Conservation (phyloP, 129 eudicot genomes). For the Mikania micrantha region DNA sequence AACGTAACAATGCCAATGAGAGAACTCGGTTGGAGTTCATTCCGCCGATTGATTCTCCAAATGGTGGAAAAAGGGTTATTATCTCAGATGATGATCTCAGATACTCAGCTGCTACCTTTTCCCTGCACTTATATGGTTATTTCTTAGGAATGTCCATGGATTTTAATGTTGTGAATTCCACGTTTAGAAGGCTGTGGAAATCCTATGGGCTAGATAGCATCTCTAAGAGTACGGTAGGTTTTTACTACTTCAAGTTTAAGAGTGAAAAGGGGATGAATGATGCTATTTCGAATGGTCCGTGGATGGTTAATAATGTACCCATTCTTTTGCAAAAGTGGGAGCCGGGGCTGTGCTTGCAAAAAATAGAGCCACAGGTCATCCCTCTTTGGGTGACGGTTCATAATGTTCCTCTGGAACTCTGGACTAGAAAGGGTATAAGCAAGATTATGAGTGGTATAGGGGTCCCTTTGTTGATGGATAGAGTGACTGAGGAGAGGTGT, state of each 20-base stretch:
- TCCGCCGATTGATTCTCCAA: not conserved
- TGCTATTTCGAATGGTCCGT: not conserved
- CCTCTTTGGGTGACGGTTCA: not conserved
- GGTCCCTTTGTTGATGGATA: not conserved
- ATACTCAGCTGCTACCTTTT: not conserved
- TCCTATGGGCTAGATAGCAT: not conserved
- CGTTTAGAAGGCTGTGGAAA: not conserved
- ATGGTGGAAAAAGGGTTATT: not conserved
- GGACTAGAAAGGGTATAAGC: not conserved
- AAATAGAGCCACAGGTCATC: not conserved
- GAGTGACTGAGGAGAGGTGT: not conserved
- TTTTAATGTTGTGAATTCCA: not conserved
- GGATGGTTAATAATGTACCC: not conserved
- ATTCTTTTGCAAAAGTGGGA: not conserved
- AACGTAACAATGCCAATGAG: not conserved
- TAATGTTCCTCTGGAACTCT: not conserved
- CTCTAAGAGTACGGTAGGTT: too few species aligned
- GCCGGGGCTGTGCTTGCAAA: not conserved
- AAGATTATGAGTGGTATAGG: not conserved
- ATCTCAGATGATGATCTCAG: not conserved
- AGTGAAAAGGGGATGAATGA: not conserved
- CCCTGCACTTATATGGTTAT: not conserved
- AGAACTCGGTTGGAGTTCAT: not conserved
- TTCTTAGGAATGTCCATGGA: not conserved
- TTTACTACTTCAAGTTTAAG: not conserved